Base-by-base conservation (phyloP, 371 early-diverging fungal genomes). In the Phascolomyces articulosus region DNA sequence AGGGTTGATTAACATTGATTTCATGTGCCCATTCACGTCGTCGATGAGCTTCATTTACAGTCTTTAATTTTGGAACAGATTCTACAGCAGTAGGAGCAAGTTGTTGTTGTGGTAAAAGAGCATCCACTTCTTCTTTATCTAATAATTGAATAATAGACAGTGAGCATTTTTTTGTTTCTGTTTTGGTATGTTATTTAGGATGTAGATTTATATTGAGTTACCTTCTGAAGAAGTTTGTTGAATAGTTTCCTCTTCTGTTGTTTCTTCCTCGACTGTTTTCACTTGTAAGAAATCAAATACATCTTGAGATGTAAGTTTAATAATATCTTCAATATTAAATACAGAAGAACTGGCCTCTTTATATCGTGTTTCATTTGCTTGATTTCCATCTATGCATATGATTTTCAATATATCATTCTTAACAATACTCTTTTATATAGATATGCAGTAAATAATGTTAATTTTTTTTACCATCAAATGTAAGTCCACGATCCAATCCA, bases 11-110 rank as follows among this genome's bases (percentile, higher is more conserved):
- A 21, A 95, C 89, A 64, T 96, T 94, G 24, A 98, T 90, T 47
- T 92, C 89, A 67, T 96, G 95, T 0, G 97, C 97, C 97, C 97
- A 98, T 65, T 95, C 92, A 59, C 86, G 81, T 16, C 85, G 86
- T 26, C 77, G 78, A 16, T 74, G 67, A 10, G 66, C 60, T 28
- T 78, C 71, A 26, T 71, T 77, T 21, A 64, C 70, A 0, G 68
- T 31, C n/a, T 69, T 72, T 3, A 77, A 54, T 29, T 79, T 75
- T 11, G 67, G 64, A 23, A 64, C 28, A 2, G 63, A 8, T 23
- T 61, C 60, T 6, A 40, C 44, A 6, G 34, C 21, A 21, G 68
- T 18, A 55, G 60, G 49, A 26, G 57, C 69, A 57, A 21, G 55
- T 18, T 23, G 23, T 57, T 55, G 71, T 40, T 56, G 55, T 15